Base-by-base conservation (phyloP, 1,284 basidiomycete species). In the Rhizoctonia solani region DNA sequence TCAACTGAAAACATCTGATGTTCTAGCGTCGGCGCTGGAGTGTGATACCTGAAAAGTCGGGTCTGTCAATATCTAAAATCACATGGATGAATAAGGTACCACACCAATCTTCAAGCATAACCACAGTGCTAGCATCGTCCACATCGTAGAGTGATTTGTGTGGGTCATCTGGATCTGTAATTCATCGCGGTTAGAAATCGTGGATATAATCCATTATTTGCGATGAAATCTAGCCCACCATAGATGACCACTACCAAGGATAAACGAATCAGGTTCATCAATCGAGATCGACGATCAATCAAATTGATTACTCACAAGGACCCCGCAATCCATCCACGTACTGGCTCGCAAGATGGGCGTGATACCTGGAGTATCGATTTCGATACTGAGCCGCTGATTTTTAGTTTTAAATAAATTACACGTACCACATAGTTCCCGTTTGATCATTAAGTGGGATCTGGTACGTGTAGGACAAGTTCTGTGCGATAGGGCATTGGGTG, bases 271-370 rank as follows among this genome's bases (percentile, higher is more conserved):
- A 42, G 29, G n/a, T 11, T 46, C 44, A 44, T 53, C 16, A 50
- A 23, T 37, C 9, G 46, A 34, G 58, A 30, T 41, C 44, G 30
- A 50, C 58, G 41, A 63, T 53, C 44, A 61, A n/a, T n/a, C 37
- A 46, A 34, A 37, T 21, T 50, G 14, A 23, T 34, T 6, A 66
- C 63, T 66, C 19, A 66, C 63, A 21, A 2, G 63, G 16, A 47
- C 63, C 63, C 11, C 63, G 63, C 19, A 66, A 23, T 6, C 63
- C 63, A 29, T 66, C 63, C n/a, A 66, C 63, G 41, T 66, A 66
- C 21, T 66, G 63, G n/a, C 63, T 66, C 2, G 63, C 23, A 16
- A 66, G 42, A 46, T 66, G 63, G 39, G 39, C 37, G 37, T 66
- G 63, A 50, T 66, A 65, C 59, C 59, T 65, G 25, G n/a, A 16